Evolutionary conservation across 31 red algal species (phyloP), one percentile per base, ranked within the genome.

Genomic region (Odonthalia washingtoniensis): DNA sequence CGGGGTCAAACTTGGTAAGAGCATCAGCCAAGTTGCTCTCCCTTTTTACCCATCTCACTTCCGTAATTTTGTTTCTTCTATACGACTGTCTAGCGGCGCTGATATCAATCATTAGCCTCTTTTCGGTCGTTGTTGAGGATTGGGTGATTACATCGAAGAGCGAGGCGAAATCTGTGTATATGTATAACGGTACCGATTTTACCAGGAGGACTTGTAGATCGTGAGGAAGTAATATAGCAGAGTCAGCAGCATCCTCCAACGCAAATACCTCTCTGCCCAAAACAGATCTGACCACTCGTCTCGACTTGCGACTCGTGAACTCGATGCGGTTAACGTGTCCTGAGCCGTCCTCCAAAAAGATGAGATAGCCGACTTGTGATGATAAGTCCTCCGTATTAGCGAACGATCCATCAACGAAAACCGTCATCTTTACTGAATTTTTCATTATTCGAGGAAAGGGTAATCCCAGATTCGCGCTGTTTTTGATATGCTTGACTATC

Each of bases 281-380:
- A 65, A 63, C 70, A 45, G 65, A 74, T 0, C 70, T 40, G 3
- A 87, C 72, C 2, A 89, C 76, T 2, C 76, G 86, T 38, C 53
- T n/a, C 43, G 34, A 41, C 28, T 86, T 86, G 0, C 43, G 40
- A 38, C 21, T 46, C 17, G 3, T 26, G 76, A 45, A 89, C 37
- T 42, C 39, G 1, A 89, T 62, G 2, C 80, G 26, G 18, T 89
- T 46, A 30, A 35, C 5, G 4, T 27, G 17, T 3, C 61, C 52
- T 1, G 33, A 44, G 12, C 38, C 0, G 65, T 80, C 65, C 0
- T 52, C 36, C 2, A 88, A 36, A 46, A 75, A 39, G 21, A 88
- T 44, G 32, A 88, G 46, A 31, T 68, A 81, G 18, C 75, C 75
- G 21, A 80, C n/a, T 16, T 88, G 85, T 31, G 75, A 88, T 6